phyloP scores from a whole-genome alignment of 2,329 filamentous ascomycete species.

The Curvularia spicifera region DNA sequence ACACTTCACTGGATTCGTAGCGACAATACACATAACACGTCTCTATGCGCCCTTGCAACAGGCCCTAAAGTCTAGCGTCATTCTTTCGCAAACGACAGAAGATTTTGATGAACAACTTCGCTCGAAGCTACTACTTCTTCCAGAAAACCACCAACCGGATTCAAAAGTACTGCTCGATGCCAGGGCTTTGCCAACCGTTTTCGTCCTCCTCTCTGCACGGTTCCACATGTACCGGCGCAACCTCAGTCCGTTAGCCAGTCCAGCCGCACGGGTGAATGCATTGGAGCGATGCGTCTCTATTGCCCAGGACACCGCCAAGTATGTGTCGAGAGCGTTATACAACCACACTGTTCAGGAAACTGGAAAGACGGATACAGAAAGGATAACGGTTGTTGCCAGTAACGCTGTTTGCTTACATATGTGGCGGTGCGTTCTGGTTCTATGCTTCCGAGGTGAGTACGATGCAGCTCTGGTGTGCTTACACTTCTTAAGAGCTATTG shows the following conservation, averaged over 20 bases:
- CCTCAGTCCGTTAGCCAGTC: conserved; percentile 72
- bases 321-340: conserved; percentile 71
- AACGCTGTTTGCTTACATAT: conserved; percentile 81
- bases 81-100: conserved; percentile 72
- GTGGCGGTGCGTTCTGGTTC: conserved; percentile 83
- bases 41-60: conserved; percentile 76
- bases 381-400: conserved; percentile 71
- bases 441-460: conserved; percentile 76
- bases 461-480: conserved; percentile 75
- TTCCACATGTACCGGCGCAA: conserved; percentile 89
- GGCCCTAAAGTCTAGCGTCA: conserved; percentile 67
- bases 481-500: conserved; percentile 72
- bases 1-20: conserved; percentile 72
- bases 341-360: conserved; percentile 41
- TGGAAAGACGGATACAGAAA: conserved; percentile 57
- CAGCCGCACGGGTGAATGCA: conserved; percentile 70
- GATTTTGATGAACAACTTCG: conserved; percentile 82
- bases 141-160: conserved; percentile 72
- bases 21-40: conserved; percentile 81
- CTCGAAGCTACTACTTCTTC: conserved; percentile 76
- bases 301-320: conserved; percentile 77
- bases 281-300: conserved; percentile 77
- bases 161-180: conserved; percentile 74
- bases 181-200: conserved; percentile 73
- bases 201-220: conserved; percentile 82